phyloP scores from a whole-genome alignment of 2,329 filamentous ascomycete species.

The Rhinocladiella similis region DNA sequence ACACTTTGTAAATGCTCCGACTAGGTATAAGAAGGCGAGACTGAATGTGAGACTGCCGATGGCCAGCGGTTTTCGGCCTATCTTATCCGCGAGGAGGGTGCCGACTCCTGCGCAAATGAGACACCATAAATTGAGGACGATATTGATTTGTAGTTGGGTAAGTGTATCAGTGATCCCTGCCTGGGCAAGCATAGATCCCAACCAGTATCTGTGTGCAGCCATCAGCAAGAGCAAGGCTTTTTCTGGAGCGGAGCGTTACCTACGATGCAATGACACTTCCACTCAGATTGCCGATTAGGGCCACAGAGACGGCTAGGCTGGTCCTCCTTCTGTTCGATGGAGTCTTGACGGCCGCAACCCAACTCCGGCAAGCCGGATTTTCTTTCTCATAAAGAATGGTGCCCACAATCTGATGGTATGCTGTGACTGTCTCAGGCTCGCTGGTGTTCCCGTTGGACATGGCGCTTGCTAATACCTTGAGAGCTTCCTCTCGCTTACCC shows the following conservation, averaged over 20 bases:
- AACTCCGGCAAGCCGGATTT: not conserved
- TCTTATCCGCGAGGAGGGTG: conserved; percentile 43
- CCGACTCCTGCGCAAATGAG: conserved; percentile 44
- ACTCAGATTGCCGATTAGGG: conserved; percentile 9
- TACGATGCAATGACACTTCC: conserved; percentile 11
- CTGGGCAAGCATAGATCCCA: conserved; percentile 44
- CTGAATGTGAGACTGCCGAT: conserved; percentile 36
- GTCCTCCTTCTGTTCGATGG: conserved; percentile 4
- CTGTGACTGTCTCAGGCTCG: conserved; percentile 1
- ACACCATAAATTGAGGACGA: conserved; percentile 53
- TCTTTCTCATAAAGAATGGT: conserved; percentile 10
- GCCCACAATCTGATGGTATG: conserved; percentile 8
- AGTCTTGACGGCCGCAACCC: conserved; percentile 1
- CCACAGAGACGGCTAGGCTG: conserved; percentile 1
- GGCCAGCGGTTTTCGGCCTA: conserved; percentile 45
- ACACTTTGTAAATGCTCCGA: conserved; percentile 51
- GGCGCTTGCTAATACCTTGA: conserved; percentile 4
- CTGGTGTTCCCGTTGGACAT: conserved; percentile 1
- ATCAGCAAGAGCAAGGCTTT: conserved; percentile 36
- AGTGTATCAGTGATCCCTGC: conserved; percentile 47
- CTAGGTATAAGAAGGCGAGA: conserved; percentile 50
- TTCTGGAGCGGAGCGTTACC: not conserved
- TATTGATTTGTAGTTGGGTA: conserved; percentile 50
- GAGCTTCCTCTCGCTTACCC: conserved; percentile 22
- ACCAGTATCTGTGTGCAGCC: conserved; percentile 34